These are phyloP conservation scores for Hansenula sp. DNA, from an alignment of 1,139 yeast species.

Conservation along the genomic window DNA sequence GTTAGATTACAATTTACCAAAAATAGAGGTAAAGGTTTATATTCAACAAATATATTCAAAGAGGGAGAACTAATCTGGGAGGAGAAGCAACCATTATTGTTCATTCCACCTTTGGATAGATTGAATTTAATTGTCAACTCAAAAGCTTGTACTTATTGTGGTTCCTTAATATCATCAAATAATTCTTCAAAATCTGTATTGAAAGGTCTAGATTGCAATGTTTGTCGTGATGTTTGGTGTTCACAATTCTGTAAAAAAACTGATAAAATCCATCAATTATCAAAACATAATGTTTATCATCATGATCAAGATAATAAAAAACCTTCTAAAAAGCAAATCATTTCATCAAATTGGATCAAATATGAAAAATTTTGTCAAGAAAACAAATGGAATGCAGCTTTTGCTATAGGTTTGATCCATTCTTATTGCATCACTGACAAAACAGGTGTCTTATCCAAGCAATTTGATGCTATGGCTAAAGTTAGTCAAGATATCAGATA, in stretches of 20 bases:
- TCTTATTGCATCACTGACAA: conserved; percentile 47
- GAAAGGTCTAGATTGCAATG: conserved; percentile 63
- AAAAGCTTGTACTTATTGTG: conserved; percentile 79
- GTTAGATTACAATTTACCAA: conserved; percentile 41
- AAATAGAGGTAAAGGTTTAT: conserved; percentile 47
- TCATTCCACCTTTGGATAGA: conserved; percentile 70
- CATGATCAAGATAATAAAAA: conserved; percentile 14
- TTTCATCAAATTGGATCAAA: conserved; percentile 46
- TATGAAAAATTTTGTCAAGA: conserved; percentile 62
- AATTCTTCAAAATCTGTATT: conserved; percentile 32
- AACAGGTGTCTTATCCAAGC: conserved; percentile 33
- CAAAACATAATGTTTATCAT: conserved; percentile 48
- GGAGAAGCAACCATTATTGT: conserved; percentile 58
- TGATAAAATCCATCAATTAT: conserved; percentile 48
- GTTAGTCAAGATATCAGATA: conserved; percentile 67
- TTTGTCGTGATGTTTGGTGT: conserved; percentile 75
- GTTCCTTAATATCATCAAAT: conserved; percentile 43
- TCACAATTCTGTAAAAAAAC: conserved; percentile 54
- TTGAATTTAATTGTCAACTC: conserved; percentile 59
- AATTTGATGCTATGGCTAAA: conserved; percentile 62
- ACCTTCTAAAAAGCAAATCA: conserved; percentile 30
- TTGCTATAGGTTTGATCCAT: conserved; percentile 57
- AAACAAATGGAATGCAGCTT: conserved; percentile 68
- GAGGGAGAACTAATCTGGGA: conserved; percentile 56
- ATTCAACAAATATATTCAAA: conserved; percentile 39